These are phyloP conservation scores for Sporobolomyces phaffii DNA, from an alignment of 768 basidiomycete species.

Conservation along the genomic window DNA sequence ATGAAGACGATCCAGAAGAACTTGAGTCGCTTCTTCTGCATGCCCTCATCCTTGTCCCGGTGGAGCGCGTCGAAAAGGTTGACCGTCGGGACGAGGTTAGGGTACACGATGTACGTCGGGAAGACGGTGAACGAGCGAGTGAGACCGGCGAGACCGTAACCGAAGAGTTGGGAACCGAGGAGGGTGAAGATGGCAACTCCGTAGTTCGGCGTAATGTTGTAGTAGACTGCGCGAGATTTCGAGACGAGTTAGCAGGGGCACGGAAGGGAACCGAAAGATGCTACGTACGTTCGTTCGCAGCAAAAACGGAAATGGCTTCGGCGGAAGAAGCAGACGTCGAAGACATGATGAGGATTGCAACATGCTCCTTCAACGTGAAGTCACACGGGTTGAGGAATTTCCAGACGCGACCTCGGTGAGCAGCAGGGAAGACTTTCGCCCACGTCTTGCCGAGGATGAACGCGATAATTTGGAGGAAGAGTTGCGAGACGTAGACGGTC, in stretches of 20 bases:
- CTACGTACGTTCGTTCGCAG: slow-evolving; percentile 23
- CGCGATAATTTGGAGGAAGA: slow-evolving; percentile 45
- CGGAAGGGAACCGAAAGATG: not conserved
- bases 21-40: slow-evolving; percentile 40
- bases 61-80: slow-evolving; percentile 44
- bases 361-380: slow-evolving; percentile 46
- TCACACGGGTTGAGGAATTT: slow-evolving; percentile 44
- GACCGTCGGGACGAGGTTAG: slow-evolving; percentile 13
- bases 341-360: slow-evolving; percentile 24
- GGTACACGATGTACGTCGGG: slow-evolving; percentile 36
- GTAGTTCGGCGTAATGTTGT: slow-evolving; percentile 42
- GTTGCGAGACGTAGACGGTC: slow-evolving; percentile 42
- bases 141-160: slow-evolving; percentile 38
- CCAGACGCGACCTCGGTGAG: slow-evolving; percentile 40
- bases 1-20: slow-evolving; percentile 44
- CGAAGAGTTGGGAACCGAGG: slow-evolving; percentile 43
- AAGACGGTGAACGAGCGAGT: slow-evolving; percentile 41
- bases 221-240: slow-evolving; percentile 23
- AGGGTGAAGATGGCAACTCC: slow-evolving; percentile 44
- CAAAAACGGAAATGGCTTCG: slow-evolving; percentile 34
- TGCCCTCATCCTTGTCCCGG: slow-evolving; percentile 36
- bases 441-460: slow-evolving; percentile 43
- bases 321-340: slow-evolving; percentile 33
- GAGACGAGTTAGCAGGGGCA: not conserved
- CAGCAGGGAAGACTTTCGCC: slow-evolving; percentile 32